Percentiles rank a stretch among this genome's conserved stretches.
phyloP scores from a whole-genome alignment of 2,329 filamentous ascomycete species.

The Arthroderma uncinatum region DNA sequence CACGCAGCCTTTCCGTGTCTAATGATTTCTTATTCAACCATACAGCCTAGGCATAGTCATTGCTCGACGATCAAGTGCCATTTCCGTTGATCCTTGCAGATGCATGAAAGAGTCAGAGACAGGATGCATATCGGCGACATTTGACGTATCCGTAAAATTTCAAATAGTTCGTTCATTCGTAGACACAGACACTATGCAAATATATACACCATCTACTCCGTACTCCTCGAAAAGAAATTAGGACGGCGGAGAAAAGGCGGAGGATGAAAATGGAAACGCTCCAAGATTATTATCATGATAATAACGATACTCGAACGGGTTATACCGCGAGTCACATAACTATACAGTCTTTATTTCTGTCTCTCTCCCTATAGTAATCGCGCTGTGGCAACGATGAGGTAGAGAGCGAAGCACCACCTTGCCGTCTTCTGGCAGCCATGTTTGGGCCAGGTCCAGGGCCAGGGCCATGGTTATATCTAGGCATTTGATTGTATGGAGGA shows the following conservation, averaged over 20 bases:
- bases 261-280: neutral
- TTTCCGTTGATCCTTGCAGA: too few relatives aligned
- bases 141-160: neutral
- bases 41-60: too few relatives aligned
- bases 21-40: too few relatives aligned
- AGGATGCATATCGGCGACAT: neutral
- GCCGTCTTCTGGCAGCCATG: constrained; percentile 12
- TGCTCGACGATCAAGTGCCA: too few relatives aligned
- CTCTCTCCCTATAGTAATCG: constrained; percentile 19
- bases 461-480: neutral
- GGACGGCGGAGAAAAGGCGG: neutral
- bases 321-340: constrained; percentile 1
- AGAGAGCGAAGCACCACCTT: constrained; percentile 9
- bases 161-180: neutral
- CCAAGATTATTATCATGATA: too few relatives aligned
- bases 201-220: neutral
- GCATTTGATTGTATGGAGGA: neutral
- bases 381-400: constrained; percentile 10
- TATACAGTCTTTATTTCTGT: constrained; percentile 8
- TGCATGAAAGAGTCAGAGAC: too few relatives aligned
- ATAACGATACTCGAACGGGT: neutral
- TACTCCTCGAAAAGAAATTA: neutral
- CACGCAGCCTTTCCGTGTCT: too few relatives aligned
- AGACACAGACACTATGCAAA: neutral
- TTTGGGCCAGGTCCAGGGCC: neutral